Percentiles rank a stretch among this genome's conserved stretches.
These are phyloP conservation scores for Dichotomocladium elegans DNA, from an alignment of 371 early-diverging fungal genomes.

Conservation along the genomic window DNA sequence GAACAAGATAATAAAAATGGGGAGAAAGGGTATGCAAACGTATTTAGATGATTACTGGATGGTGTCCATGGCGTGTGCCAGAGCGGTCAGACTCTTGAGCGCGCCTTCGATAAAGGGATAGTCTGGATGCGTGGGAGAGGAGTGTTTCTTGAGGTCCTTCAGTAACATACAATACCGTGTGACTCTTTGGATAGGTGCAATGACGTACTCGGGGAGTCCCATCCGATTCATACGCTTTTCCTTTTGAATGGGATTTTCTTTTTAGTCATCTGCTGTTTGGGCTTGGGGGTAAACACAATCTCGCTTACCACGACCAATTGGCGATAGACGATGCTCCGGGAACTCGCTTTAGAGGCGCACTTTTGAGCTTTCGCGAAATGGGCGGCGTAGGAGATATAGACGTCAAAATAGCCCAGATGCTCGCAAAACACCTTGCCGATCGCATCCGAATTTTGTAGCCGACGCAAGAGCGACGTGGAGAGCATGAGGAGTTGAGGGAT, in stretches of 20 bases:
- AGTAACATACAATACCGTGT: constrained; percentile 46
- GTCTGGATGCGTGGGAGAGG: constrained; percentile 26
- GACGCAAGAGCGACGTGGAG: constrained; percentile 27
- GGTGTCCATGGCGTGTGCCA: constrained; percentile 27
- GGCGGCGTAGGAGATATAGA: constrained; percentile 41
- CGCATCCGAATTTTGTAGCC: constrained; percentile 16
- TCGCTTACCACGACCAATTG: no score
- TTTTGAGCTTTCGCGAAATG: constrained; percentile 31
- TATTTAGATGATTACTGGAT: no score
- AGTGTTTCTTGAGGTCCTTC: constrained; percentile 45
- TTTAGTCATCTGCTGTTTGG: no score
- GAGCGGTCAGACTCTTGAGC: constrained; percentile 33
- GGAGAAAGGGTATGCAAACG: no score
- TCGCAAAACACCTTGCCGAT: constrained; percentile 43
- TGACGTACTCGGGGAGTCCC: constrained; percentile 44
- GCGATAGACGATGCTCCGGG: constrained; percentile 27
- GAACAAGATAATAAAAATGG: no score
- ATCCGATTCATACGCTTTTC: no score
- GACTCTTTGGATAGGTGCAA: constrained; percentile 52
- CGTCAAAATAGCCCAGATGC: constrained; percentile 30
- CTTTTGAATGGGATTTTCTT: no score
- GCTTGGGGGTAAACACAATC: no score
- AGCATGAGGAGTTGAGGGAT: constrained; percentile 38
- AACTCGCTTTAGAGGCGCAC: constrained; percentile 25
- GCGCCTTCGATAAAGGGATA: constrained; percentile 32